These are phyloP conservation scores for Rutstroemia sp. DNA, from an alignment of 2,329 filamentous ascomycete genomes.

Conservation along the genomic window DNA sequence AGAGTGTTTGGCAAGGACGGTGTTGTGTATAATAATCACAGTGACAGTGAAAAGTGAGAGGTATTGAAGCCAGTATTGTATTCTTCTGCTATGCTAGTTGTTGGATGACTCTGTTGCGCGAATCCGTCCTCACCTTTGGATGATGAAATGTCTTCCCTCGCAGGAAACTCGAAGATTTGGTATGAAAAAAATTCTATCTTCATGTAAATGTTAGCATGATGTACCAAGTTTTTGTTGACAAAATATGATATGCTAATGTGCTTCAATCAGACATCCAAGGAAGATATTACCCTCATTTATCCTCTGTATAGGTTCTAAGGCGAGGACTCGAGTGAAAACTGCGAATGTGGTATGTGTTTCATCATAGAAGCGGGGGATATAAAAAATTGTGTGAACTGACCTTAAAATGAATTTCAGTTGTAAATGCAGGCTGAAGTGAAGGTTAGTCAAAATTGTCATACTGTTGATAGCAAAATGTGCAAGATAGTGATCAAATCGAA, in stretches of 20 bases:
- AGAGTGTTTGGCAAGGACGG: slow-evolving; percentile 69
- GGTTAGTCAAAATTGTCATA: background rate
- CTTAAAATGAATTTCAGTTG: background rate
- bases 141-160: too few species aligned
- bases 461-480: background rate
- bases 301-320: slow-evolving; percentile 54
- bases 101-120: too few species aligned
- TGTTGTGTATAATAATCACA: background rate
- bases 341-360: slow-evolving; percentile 74
- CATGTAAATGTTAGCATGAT: background rate
- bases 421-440: background rate
- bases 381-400: slow-evolving; percentile 12
- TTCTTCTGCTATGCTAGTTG: too few species aligned
- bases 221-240: background rate
- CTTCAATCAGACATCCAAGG: slow-evolving; percentile 66
- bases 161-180: background rate
- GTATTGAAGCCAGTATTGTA: background rate
- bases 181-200: background rate
- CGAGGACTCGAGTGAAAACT: slow-evolving; percentile 76
- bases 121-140: too few species aligned
- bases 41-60: background rate
- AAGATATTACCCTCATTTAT: slow-evolving; percentile 62
- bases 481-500: background rate
- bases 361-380: slow-evolving; percentile 45
- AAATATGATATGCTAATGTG: background rate